phyloP scores from a whole-genome alignment of 305 asterid genomes.

The Plantago coronopus region DNA sequence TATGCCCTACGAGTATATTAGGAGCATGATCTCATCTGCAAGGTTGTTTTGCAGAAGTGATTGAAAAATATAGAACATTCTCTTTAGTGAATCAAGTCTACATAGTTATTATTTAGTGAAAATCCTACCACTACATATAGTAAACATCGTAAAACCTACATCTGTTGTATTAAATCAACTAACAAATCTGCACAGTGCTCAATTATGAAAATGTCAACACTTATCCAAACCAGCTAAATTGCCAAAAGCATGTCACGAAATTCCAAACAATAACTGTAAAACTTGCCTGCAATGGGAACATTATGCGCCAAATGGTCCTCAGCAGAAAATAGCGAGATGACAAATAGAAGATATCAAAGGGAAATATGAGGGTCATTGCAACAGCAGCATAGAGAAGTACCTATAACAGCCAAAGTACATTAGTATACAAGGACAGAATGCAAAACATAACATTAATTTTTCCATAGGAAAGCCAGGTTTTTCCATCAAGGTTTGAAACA shows the following conservation, averaged over 20 bases:
- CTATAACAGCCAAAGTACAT: conserved; percentile 42
- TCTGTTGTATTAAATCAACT: neutral
- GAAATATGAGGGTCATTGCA: conserved; percentile 80
- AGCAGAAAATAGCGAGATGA: conserved; percentile 86
- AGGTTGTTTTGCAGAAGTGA: too few relatives aligned
- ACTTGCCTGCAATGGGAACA: conserved; percentile 89
- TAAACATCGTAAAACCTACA: too few relatives aligned
- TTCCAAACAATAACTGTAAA: neutral
- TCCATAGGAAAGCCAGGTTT: too few relatives aligned
- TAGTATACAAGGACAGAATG: conserved; percentile 13
- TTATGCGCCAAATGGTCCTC: conserved; percentile 86
- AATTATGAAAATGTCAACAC: conserved; percentile 5
- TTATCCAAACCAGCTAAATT: neutral
- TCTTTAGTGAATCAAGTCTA: too few relatives aligned
- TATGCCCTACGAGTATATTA: too few relatives aligned
- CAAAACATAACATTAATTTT: neutral
- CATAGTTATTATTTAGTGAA: too few relatives aligned
- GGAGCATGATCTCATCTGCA: too few relatives aligned
- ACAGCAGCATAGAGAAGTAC: conserved; percentile 84
- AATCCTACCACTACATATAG: too few relatives aligned
- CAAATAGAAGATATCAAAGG: conserved; percentile 85
- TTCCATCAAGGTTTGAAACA: too few relatives aligned
- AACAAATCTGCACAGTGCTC: neutral
- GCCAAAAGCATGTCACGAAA: neutral
- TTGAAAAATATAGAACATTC: too few relatives aligned